A percentile compares a stretch with the other conserved stretches of the same genome.
phyloP scores from a whole-genome alignment of 495 filamentous ascomycete species.

The Penicillium maclennaniae region DNA sequence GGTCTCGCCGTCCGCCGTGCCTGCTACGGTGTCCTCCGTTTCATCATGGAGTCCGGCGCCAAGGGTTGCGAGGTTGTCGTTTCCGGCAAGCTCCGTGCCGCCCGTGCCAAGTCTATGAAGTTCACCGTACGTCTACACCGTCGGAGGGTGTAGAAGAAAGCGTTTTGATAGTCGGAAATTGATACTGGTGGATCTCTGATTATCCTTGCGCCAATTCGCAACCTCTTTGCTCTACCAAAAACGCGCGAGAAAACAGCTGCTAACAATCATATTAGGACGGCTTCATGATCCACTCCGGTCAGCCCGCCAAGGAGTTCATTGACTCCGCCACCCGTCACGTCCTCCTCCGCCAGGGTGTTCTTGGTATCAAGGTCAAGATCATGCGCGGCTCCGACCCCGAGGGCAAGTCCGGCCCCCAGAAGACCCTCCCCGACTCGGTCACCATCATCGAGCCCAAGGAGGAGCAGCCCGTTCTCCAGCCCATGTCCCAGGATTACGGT shows the following conservation, averaged over 20 bases:
- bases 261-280: conserved; percentile 60
- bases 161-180: neutral
- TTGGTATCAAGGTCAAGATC: conserved; percentile 99
- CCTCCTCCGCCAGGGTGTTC: conserved; percentile 97
- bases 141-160: neutral
- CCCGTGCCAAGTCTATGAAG: conserved; percentile 99
- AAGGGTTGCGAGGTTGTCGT: conserved; percentile 99
- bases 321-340: conserved; percentile 97
- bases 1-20: conserved; percentile 95
- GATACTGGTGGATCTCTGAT: neutral
- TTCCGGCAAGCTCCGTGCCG: conserved; percentile 96
- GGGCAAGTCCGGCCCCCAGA: conserved; percentile 95
- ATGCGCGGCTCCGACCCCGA: conserved; percentile 99
- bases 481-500: conserved; percentile 96
- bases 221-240: neutral
- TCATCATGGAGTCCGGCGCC: conserved; percentile 99
- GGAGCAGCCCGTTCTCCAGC: conserved; percentile 88
- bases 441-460: conserved; percentile 99
- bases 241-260: conserved; percentile 9
- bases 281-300: conserved; percentile 99
- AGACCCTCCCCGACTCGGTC: conserved; percentile 95
- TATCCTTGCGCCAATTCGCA: neutral
- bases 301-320: conserved; percentile 99
- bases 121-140: conserved; percentile 70
- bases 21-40: conserved; percentile 98